Evolutionary conservation across 768 basidiomycete genomes (phyloP), one percentile per base, ranked within the genome.

Genomic region (Lentinula edodes): DNA sequence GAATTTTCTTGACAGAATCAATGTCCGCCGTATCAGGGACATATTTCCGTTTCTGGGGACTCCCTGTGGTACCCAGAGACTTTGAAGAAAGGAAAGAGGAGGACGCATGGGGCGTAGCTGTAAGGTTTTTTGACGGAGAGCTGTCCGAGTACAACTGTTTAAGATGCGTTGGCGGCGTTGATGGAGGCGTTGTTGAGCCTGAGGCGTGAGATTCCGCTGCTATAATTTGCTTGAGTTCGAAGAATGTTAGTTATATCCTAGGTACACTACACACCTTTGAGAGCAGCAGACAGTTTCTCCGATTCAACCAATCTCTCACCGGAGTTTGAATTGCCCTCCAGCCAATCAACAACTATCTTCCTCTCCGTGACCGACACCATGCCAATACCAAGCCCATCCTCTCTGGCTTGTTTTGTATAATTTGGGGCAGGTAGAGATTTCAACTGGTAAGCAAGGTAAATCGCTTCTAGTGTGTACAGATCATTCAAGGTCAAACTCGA

Each of bases 321-420:
- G 70, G 61, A 12, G 73, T 70, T 67, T 75, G 23, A 41, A 13
- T 12, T 80, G 39, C 90, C 87, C 66, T 89, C 85, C 48, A 98
- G 70, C 86, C 90, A 98, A 56, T 95, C 94, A 39, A 92, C 85
- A 0, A 96, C 86, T 50, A 80, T 80, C 76, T 91, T 93, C 63
- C 95, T 78, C 74, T 97, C 95, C 2, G 93, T 92, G 38, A 93
- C 85, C 66, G 90, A 87, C 42, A 98, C 92, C 70, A 93, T 82
- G 0, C 89, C 88, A 42, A 86, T 81, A 2, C 84, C 78, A 35
- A 94, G 74, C 0, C 91, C 90, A 46, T 80, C 80, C 68, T 90
- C 89, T 59, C 91, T 79, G 2, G 89, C 88, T 67, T 90, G 87
- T 69, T 88, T 89, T 84, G 96, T 86, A 75, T 98, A 98, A 65